phyloP scores from a whole-genome alignment of 345 rosid genomes.

The Xanthoceras sorbifolium region DNA sequence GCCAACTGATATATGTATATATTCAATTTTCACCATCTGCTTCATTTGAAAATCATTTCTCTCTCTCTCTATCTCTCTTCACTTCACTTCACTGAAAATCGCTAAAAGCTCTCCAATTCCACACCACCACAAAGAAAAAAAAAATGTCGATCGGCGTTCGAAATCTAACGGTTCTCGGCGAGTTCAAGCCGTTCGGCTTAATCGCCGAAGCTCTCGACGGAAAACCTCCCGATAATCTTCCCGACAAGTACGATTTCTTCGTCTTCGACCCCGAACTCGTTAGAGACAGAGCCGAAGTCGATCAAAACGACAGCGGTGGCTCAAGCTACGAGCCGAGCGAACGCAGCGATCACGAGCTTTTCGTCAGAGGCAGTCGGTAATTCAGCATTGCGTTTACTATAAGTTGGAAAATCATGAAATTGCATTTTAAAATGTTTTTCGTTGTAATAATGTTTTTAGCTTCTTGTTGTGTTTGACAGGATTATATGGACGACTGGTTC shows the following conservation, averaged over 20 bases:
- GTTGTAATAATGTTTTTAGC: too few species aligned
- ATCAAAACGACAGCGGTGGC: conserved; percentile 26
- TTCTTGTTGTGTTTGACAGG: conserved; percentile 34
- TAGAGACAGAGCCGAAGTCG: conserved; percentile 43
- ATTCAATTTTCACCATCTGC: neutral
- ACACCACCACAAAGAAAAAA: neutral
- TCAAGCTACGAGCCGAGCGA: conserved; percentile 39
- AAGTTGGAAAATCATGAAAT: too few species aligned
- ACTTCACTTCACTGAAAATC: neutral
- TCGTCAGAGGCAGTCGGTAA: conserved; percentile 75
- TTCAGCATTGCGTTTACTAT: too few species aligned
- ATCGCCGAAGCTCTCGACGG: conserved; percentile 85
- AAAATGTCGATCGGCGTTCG: conserved; percentile 68
- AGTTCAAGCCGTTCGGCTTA: conserved; percentile 90
- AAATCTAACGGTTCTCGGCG: conserved; percentile 74
- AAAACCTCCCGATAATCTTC: conserved; percentile 39
- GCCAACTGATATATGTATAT: neutral
- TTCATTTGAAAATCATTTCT: neutral
- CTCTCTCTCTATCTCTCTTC: neutral
- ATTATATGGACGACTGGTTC: conserved; percentile 72
- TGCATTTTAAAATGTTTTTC: neutral
- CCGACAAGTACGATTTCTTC: conserved; percentile 66
- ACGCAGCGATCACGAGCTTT: conserved; percentile 74
- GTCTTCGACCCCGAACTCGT: conserved; percentile 69
- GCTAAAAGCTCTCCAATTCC: conserved; percentile 7